Percentiles rank a stretch among this genome's conserved stretches.
Evolutionary conservation across 2,329 filamentous ascomycete genomes (phyloP).

Genomic region (Myriosclerotinia curreyana): DNA sequence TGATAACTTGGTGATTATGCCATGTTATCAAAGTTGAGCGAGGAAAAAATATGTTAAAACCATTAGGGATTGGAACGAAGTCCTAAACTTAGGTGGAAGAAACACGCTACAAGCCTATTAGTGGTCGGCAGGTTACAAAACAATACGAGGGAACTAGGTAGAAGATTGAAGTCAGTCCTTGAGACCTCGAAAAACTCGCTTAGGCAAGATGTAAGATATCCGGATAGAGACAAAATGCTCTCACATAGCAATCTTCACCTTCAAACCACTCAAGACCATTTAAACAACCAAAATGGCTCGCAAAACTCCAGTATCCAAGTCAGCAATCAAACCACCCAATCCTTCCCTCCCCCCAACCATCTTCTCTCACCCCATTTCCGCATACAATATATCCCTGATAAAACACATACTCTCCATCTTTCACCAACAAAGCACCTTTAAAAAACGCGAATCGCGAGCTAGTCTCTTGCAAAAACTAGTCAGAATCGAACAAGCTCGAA

Average conservation of each 20-base stretch:
- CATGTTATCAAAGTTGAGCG: too few species aligned
- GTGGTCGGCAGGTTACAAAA: too few species aligned
- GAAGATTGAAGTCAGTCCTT: neutral
- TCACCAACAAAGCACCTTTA: neutral
- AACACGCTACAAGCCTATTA: too few species aligned
- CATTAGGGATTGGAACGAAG: too few species aligned
- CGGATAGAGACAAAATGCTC: neutral
- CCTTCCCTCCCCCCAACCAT: neutral
- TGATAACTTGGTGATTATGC: too few species aligned
- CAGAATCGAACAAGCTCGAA: neutral
- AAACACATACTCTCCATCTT: neutral
- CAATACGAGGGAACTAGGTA: neutral
- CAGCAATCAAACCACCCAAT: neutral
- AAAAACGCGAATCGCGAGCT: neutral
- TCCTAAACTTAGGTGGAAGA: too few species aligned
- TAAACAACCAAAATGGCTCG: neutral
- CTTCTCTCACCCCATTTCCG: neutral
- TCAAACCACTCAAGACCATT: neutral
- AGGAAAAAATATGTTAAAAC: too few species aligned
- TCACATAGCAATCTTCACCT: neutral
- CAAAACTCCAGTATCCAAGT: neutral
- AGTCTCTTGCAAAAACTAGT: neutral
- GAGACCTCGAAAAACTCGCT: neutral
- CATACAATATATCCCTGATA: neutral
- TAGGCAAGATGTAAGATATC: neutral